A percentile compares a stretch with the other conserved stretches of the same genome.
Conservation (phyloP, 2,329 filamentous ascomycete genomes). For the Colletotrichum graminicola region DNA sequence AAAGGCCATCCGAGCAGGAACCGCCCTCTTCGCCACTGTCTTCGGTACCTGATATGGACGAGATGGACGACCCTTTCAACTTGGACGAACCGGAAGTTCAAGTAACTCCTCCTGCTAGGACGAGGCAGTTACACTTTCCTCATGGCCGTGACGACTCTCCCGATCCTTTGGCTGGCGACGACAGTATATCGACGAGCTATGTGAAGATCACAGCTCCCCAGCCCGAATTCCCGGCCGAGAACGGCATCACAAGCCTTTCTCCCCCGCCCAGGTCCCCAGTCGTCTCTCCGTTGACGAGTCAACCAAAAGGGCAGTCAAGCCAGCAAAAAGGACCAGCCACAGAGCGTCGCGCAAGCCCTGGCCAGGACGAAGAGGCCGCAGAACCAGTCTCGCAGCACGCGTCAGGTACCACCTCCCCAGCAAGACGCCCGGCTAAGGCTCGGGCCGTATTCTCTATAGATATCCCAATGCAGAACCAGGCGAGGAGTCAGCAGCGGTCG, state of each 20-base stretch:
- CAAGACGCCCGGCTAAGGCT: neutral
- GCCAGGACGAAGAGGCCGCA: neutral
- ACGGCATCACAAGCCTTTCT: slow-evolving; percentile 10
- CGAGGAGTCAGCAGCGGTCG: slow-evolving; percentile 8
- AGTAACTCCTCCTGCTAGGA: neutral
- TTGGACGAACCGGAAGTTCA: slow-evolving; percentile 7
- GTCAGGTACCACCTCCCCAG: neutral
- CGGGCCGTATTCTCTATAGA: neutral
- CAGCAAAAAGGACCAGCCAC: neutral
- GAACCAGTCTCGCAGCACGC: neutral
- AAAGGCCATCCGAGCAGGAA: slow-evolving; percentile 24
- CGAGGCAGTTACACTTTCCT: slow-evolving; percentile 14
- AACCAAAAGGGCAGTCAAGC: slow-evolving; percentile 5
- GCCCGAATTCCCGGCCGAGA: slow-evolving; percentile 45
- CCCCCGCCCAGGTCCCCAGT: neutral
- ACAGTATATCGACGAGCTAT: slow-evolving; percentile 55
- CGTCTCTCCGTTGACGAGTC: neutral
- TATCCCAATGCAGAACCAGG: slow-evolving; percentile 3
- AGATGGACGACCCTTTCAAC: slow-evolving; percentile 43
- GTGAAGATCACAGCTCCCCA: slow-evolving; percentile 52
- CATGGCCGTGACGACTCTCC: slow-evolving; percentile 15
- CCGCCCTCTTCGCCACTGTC: slow-evolving; percentile 53
- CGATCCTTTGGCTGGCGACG: slow-evolving; percentile 44
- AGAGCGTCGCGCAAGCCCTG: neutral
- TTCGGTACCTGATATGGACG: slow-evolving; percentile 48